Evolutionary conservation across 1,284 basidiomycete species (phyloP).

Genomic region (Ceratobasidium sp.): DNA sequence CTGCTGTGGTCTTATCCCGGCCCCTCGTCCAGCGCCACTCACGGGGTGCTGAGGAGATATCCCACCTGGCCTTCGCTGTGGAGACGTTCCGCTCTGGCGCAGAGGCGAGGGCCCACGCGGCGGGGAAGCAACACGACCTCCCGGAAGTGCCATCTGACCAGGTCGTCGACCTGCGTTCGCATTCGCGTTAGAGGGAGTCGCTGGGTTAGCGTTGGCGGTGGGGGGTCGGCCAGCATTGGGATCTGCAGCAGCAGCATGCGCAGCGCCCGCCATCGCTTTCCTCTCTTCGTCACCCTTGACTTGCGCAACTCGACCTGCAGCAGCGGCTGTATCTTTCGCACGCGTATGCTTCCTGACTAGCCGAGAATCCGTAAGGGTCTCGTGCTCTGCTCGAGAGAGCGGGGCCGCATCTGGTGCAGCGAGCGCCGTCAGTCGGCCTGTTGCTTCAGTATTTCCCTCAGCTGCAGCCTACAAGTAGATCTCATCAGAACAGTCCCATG

Average conservation of each 20-base stretch:
- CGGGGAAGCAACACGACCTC: conserved; percentile 10
- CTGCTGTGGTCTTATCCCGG: conserved; percentile 1
- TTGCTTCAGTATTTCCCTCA: conserved; percentile 61
- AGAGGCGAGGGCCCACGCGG: conserved; percentile 4
- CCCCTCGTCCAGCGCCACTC: not conserved
- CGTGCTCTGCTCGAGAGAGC: conserved; percentile 60
- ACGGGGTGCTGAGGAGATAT: not conserved
- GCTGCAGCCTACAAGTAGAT: conserved; percentile 54
- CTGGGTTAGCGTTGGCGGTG: conserved; percentile 1
- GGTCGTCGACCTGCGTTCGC: conserved; percentile 7
- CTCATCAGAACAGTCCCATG: not conserved
- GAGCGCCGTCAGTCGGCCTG: conserved; percentile 58
- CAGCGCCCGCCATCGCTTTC: conserved; percentile 37
- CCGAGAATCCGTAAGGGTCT: conserved; percentile 59
- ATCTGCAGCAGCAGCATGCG: conserved; percentile 32
- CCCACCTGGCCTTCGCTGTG: conserved; percentile 7
- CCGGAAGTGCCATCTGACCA: conserved; percentile 29
- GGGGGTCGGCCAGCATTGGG: conserved; percentile 3
- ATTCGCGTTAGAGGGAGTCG: not conserved
- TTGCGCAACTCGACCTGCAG: conserved; percentile 37
- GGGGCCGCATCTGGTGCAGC: conserved; percentile 52
- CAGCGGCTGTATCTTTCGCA: conserved; percentile 55
- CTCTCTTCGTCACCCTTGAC: conserved; percentile 40
- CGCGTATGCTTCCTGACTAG: conserved; percentile 61
- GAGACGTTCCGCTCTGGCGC: conserved; percentile 2